A percentile compares a stretch with the other conserved stretches of the same genome.
Conservation (phyloP, 2,329 filamentous ascomycete genomes). For the Sphaerostilbella broomeana region DNA sequence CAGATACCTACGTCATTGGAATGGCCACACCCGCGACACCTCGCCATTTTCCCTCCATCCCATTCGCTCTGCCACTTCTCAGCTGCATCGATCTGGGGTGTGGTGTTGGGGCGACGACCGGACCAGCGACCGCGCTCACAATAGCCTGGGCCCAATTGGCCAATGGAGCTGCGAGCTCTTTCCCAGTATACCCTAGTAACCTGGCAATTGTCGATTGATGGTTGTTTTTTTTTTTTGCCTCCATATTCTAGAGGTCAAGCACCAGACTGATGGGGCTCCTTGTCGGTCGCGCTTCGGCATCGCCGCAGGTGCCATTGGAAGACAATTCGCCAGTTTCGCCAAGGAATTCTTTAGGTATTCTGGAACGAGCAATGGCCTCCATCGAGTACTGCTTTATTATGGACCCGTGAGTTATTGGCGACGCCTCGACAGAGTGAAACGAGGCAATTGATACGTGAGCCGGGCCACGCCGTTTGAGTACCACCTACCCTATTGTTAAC, state of each 20-base stretch:
- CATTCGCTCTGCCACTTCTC: background rate
- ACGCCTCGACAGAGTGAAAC: no score
- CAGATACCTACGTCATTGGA: slow-evolving; percentile 4
- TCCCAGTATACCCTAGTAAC: background rate
- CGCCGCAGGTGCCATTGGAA: background rate
- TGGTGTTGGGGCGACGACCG: no score
- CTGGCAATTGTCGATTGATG: background rate
- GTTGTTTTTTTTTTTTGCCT: background rate
- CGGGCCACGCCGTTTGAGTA: no score
- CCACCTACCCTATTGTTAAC: no score
- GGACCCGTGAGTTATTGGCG: no score
- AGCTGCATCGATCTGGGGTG: no score
- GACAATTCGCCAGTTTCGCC: background rate
- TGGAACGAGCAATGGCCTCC: no score
- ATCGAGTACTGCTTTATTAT: no score
- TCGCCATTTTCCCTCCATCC: background rate
- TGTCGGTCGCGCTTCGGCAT: background rate
- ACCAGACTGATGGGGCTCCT: background rate
- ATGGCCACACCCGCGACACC: background rate
- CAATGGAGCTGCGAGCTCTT: background rate
- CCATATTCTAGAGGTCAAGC: background rate
- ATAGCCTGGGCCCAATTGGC: background rate
- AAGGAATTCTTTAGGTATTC: slow-evolving; percentile 11
- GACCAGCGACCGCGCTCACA: background rate
- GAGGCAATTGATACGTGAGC: no score